Evolutionary conservation across 1,139 yeast species (phyloP), one percentile per base, ranked within the genome.

Genomic region (Hyphopichia burtonii): DNA sequence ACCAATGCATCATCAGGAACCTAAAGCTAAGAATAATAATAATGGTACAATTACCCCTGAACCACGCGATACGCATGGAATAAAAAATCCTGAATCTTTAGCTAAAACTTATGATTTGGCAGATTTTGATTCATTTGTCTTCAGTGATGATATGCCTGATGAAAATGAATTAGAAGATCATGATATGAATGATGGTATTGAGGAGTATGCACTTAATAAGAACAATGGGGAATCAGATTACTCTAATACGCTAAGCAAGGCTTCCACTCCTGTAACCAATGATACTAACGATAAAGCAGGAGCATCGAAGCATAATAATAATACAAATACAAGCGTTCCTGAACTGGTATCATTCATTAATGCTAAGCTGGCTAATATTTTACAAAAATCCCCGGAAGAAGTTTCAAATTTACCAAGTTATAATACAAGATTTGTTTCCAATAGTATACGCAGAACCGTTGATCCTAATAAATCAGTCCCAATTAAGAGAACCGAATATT

Each of bases 381-480:
- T 79, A 6, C 82, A 75, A 46, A 63, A 68, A 31, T 68, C 72
- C 25, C 72, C 78, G 0, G 62, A 68, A 2, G 62, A 69, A 18
- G 55, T 64, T 2, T 47, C 65, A 4, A 59, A 63, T 9, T 53
- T 69, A 9, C 74, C 75, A 1, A 65, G 69, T 47, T 66, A 64
- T 54, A 82, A 81, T 50, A 68, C 80, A 16, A 73, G 71, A 38
- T 72, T 72, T 46, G 68, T 76, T 3, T 71, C 83, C 2, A 78
- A 79, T 10, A 71, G 74, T 33, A 69, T 79, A 14, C 65, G 76
- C 44, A 66, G 82, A 37, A 78, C 82, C 0, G 65, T 82, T 11
- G 85, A 82, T 55, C 86, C 82, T 8, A 68, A 71, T 1, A 80
- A 71, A 47, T 81, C 86, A 0, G 74, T 78, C 0, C 86, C 86